A percentile compares a stretch with the other conserved stretches of the same genome.
These are phyloP conservation scores for Euphorbia peplus DNA, from an alignment of 345 rosid genomes.

Conservation along the genomic window DNA sequence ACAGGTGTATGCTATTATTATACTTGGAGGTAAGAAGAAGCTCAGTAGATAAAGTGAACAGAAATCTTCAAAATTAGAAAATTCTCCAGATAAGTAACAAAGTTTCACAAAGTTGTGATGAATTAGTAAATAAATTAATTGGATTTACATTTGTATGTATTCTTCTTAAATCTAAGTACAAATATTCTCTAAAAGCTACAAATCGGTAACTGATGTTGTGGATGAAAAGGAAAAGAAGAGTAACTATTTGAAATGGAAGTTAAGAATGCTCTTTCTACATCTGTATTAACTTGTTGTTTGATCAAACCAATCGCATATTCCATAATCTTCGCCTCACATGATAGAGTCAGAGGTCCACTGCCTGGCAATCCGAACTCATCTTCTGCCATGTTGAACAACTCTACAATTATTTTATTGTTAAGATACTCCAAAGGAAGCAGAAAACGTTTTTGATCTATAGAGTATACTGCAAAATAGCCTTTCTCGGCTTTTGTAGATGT, in stretches of 20 bases:
- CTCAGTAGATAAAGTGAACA: too few relatives aligned
- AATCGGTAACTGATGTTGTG: not conserved
- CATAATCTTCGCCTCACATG: not conserved
- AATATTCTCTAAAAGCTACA: conserved; percentile 1
- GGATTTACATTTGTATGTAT: not conserved
- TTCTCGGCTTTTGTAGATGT: conserved; percentile 8
- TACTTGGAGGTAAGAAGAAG: too few relatives aligned
- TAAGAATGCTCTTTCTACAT: not conserved
- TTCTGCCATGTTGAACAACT: conserved; percentile 4
- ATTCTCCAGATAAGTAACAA: too few relatives aligned
- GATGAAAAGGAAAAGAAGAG: not conserved
- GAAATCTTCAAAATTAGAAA: too few relatives aligned
- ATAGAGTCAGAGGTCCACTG: not conserved
- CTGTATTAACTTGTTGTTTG: conserved; percentile 7
- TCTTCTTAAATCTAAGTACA: not conserved
- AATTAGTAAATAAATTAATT: too few relatives aligned
- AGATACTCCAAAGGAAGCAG: conserved; percentile 8
- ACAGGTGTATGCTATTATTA: too few relatives aligned
- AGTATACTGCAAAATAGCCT: conserved; percentile 8
- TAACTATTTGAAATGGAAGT: not conserved
- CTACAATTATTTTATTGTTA: conserved; percentile 1
- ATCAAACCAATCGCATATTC: conserved; percentile 11
- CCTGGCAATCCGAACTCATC: conserved; percentile 1
- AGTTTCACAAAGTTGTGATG: not conserved
- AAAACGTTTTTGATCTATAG: conserved; percentile 4